Conservation (phyloP, 2,329 filamentous ascomycete genomes). For the Phymatotrichopsis omnivora region DNA sequence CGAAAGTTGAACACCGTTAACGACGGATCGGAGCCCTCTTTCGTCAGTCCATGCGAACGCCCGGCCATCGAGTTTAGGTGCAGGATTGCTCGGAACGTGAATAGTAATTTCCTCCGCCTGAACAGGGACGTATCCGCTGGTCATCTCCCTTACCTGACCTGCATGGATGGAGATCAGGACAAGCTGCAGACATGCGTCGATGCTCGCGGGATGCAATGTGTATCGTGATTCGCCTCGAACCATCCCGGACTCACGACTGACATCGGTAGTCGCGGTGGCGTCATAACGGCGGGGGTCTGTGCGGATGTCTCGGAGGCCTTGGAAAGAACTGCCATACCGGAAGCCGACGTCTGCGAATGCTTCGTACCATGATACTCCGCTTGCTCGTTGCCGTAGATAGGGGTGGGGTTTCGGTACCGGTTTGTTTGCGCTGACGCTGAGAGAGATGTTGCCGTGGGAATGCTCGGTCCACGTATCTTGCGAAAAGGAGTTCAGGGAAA, state of each 20-base stretch:
- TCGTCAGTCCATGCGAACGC: constrained; percentile 1
- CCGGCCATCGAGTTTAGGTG: neutral
- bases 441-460: neutral
- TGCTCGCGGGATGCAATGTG: constrained; percentile 40
- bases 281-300: neutral
- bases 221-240: constrained; percentile 36
- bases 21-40: neutral
- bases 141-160: constrained; percentile 1
- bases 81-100: neutral
- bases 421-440: neutral
- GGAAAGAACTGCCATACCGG: constrained; percentile 14
- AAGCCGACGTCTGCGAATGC: constrained; percentile 6
- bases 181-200: constrained; percentile 39
- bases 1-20: neutral
- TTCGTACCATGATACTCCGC: constrained; percentile 6
- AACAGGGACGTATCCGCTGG: neutral
- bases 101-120: constrained; percentile 1
- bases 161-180: constrained; percentile 1
- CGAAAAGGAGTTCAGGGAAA: no score
- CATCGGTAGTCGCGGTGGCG: neutral
- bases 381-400: constrained; percentile 1
- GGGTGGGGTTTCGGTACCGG: no score
- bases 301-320: constrained; percentile 2
- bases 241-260: neutral
- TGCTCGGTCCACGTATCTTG: constrained; percentile 1